These are phyloP conservation scores for Colletotrichum ledebouriae DNA, from an alignment of 2,329 filamentous ascomycete species.

Conservation along the genomic window DNA sequence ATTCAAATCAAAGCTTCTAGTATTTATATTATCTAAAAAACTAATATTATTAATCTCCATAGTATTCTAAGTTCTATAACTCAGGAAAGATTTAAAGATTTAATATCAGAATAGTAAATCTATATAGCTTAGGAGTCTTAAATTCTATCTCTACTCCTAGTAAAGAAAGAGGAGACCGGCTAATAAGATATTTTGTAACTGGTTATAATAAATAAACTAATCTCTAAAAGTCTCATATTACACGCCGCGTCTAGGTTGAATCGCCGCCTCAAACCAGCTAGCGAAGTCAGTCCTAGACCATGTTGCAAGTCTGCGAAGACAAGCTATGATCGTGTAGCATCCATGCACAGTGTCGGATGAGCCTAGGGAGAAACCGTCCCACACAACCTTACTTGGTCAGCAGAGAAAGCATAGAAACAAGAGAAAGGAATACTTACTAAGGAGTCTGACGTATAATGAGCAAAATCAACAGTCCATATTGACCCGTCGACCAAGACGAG, in stretches of 20 bases:
- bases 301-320: neutral
- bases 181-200: too few species aligned
- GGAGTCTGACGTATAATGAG: neutral
- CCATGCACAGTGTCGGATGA: neutral
- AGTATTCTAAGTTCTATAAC: too few species aligned
- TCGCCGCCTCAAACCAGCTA: neutral
- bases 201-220: too few species aligned
- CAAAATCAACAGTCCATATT: neutral
- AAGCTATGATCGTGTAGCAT: conserved; percentile 9
- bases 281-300: conserved; percentile 9
- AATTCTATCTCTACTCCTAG: too few species aligned
- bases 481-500: neutral
- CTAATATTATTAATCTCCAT: too few species aligned
- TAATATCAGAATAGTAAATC: too few species aligned
- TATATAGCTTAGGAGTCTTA: too few species aligned
- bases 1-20: too few species aligned
- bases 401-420: neutral
- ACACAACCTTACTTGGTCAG: neutral
- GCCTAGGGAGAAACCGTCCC: neutral
- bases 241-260: neutral
- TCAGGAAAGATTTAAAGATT: too few species aligned
- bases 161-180: too few species aligned
- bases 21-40: too few species aligned
- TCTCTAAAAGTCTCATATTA: too few species aligned
- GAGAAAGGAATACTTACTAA: neutral